Evolutionary conservation across 139 green algal species (phyloP).

Genomic region (Axilococcus clingmanii): DNA sequence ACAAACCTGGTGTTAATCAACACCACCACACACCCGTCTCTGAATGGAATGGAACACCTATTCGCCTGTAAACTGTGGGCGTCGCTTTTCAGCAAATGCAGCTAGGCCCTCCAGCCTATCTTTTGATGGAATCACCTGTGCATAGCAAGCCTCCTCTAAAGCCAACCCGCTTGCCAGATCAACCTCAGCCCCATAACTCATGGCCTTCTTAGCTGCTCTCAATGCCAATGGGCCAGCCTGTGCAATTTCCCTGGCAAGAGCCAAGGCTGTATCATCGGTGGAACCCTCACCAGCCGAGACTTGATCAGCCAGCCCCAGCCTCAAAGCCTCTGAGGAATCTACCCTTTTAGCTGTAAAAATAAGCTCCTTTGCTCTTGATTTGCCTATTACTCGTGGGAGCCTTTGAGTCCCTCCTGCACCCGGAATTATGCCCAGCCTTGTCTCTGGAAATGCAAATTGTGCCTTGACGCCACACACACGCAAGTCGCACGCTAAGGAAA

Average conservation of each 20-base stretch:
- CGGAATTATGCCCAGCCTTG: constrained; percentile 74
- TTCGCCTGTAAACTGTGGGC: constrained; percentile 62
- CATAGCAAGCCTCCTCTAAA: constrained; percentile 65
- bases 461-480: constrained; percentile 34
- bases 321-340: constrained; percentile 24
- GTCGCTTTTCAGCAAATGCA: constrained; percentile 77
- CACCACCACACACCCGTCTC: too few relatives aligned
- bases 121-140: constrained; percentile 52
- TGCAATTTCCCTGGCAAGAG: constrained; percentile 30
- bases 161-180: constrained; percentile 48
- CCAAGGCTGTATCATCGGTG: constrained; percentile 31
- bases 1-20: too few relatives aligned
- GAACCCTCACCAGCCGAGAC: constrained; percentile 15
- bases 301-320: constrained; percentile 46
- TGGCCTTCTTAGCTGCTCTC: constrained; percentile 65
- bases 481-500: constrained; percentile 76
- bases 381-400: constrained; percentile 63
- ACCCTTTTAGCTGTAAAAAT: constrained; percentile 60
- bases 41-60: too few relatives aligned
- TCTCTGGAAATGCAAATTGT: constrained; percentile 56
- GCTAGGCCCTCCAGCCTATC: constrained; percentile 70
- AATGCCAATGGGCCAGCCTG: constrained; percentile 54
- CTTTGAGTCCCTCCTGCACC: constrained; percentile 74
- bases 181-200: constrained; percentile 48
- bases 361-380: constrained; percentile 62